These are phyloP conservation scores for Plasmodium sp. DNA, from an alignment of 169 alveolate species.

Conservation along the genomic window DNA sequence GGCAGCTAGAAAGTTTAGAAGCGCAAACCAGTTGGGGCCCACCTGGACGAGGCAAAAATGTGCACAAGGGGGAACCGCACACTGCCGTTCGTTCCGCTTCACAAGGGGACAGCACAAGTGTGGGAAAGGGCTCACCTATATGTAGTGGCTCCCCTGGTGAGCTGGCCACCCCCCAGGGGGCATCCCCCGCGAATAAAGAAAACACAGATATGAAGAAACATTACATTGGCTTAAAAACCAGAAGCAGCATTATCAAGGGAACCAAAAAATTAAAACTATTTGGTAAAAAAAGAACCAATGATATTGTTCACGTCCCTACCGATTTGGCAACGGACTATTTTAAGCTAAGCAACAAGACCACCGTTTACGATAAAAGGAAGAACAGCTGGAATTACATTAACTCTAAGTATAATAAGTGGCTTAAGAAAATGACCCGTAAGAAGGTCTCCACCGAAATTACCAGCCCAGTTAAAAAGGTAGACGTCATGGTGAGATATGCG, in stretches of 20 bases:
- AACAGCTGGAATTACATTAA: slow-evolving; percentile 68
- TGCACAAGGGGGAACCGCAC: neutral
- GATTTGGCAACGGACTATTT: slow-evolving; percentile 72
- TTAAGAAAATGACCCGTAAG: slow-evolving; percentile 44
- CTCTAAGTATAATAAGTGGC: slow-evolving; percentile 66
- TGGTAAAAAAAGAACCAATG: slow-evolving; percentile 46
- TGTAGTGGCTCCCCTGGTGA: neutral
- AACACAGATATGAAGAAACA: neutral
- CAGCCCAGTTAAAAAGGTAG: slow-evolving; percentile 48
- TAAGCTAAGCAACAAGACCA: slow-evolving; percentile 38
- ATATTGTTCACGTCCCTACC: slow-evolving; percentile 33
- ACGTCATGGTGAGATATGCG: slow-evolving; percentile 61
- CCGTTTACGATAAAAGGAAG: slow-evolving; percentile 37
- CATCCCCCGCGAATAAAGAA: neutral
- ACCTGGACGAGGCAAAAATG: neutral
- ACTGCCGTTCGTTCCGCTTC: neutral
- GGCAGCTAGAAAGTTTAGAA: slow-evolving; percentile 39
- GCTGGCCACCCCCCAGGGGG: neutral
- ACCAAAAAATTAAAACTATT: slow-evolving; percentile 66
- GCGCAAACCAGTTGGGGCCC: neutral
- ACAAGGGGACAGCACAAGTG: neutral
- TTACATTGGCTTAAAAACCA: slow-evolving; percentile 69
- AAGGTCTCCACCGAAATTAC: slow-evolving; percentile 30
- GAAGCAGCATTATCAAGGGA: slow-evolving; percentile 54
- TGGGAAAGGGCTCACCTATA: neutral